A percentile compares a stretch with the other conserved stretches of the same genome.
Evolutionary conservation across 2,329 filamentous ascomycete species (phyloP).

Genomic region (Pseudocercospora crystallina): DNA sequence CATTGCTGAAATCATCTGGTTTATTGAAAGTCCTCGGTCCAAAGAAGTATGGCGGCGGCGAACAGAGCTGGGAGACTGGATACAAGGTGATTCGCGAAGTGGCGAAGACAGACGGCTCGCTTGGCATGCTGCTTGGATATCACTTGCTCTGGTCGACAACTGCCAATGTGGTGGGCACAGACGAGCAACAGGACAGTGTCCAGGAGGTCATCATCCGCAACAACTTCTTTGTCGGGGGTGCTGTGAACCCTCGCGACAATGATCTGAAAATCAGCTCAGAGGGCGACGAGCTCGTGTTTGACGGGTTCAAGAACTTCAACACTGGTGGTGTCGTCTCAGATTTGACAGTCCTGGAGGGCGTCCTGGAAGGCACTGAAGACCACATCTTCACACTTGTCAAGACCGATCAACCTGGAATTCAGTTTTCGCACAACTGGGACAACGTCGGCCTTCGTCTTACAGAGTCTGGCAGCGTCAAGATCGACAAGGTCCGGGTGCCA

Average conservation of each 20-base stretch:
- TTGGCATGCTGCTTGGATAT: conserved; percentile 66
- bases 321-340: conserved; percentile 67
- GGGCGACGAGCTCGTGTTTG: conserved; percentile 58
- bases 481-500: conserved; percentile 56
- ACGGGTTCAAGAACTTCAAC: conserved; percentile 66
- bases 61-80: conserved; percentile 53
- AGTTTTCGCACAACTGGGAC: conserved; percentile 63
- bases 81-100: conserved; percentile 63
- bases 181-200: conserved; percentile 58
- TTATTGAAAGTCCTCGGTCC: conserved; percentile 53
- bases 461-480: conserved; percentile 63
- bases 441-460: conserved; percentile 64
- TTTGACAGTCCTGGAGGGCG: conserved; percentile 64
- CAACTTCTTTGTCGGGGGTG: conserved; percentile 65
- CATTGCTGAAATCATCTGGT: conserved; percentile 53
- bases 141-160: conserved; percentile 65
- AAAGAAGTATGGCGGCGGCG: conserved; percentile 54
- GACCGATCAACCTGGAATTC: conserved; percentile 58
- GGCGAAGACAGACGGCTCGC: conserved; percentile 62
- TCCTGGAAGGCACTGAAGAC: conserved; percentile 56
- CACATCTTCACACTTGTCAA: conserved; percentile 64
- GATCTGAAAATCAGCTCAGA: conserved; percentile 59
- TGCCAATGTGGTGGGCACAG: conserved; percentile 59
- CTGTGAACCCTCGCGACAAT: conserved; percentile 65
- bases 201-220: conserved; percentile 60